phyloP scores from a whole-genome alignment of 352 stramenopile genomes.

The Pythium scleroteichum region DNA sequence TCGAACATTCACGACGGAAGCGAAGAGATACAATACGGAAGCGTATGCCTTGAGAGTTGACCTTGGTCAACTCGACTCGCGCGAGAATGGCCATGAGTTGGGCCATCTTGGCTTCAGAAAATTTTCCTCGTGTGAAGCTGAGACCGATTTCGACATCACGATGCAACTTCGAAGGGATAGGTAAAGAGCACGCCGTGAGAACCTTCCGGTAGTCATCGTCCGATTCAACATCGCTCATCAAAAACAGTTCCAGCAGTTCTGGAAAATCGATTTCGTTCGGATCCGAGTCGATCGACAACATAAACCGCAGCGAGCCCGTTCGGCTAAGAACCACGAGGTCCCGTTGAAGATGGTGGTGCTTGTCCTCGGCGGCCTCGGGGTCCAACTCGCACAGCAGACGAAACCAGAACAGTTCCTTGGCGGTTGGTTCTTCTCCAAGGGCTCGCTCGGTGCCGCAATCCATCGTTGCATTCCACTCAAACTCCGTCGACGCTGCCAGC shows the following conservation, averaged over 20 bases:
- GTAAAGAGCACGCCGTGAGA: too few species aligned
- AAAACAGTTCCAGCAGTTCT: too few species aligned
- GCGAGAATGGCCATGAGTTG: slow-evolving; percentile 6
- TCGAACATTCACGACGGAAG: background rate
- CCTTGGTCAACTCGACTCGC: background rate
- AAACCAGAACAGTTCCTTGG: slow-evolving; percentile 5
- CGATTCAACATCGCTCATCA: too few species aligned
- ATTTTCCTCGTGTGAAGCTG: slow-evolving; percentile 10
- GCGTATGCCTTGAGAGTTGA: background rate
- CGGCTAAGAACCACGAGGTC: too few species aligned
- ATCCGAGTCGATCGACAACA: too few species aligned
- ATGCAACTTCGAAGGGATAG: too few species aligned
- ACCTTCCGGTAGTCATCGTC: too few species aligned
- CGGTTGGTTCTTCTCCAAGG: background rate
- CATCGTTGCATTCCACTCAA: slow-evolving; percentile 10
- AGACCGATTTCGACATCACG: slow-evolving; percentile 8
- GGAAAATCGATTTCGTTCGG: too few species aligned
- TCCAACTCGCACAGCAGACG: background rate
- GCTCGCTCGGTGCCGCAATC: background rate
- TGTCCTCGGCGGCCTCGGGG: too few species aligned
- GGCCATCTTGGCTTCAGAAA: slow-evolving; percentile 2
- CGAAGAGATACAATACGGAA: slow-evolving; percentile 5
- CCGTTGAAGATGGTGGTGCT: too few species aligned
- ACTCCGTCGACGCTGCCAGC: background rate
- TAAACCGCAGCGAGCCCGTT: too few species aligned